Base-by-base conservation (phyloP, 2,329 filamentous ascomycete species). In the Hypocrella siamensis region DNA sequence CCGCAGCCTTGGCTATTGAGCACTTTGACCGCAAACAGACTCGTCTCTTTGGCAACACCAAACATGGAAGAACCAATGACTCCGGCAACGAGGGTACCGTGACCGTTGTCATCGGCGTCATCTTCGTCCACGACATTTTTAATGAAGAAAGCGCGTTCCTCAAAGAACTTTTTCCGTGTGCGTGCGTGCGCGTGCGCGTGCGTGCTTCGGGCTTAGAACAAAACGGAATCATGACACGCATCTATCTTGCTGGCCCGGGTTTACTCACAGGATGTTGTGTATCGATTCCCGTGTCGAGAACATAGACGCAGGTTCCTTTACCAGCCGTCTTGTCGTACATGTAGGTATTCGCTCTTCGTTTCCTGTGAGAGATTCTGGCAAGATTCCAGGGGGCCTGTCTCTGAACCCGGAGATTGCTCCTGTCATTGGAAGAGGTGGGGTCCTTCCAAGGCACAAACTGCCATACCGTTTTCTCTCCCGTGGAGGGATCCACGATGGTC, bases 21-120 rank as follows among this genome's bases (percentile, higher is more conserved):
- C 6, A 65, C 60, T 50, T 64, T 64, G 46, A 65, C 57, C 30
- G 52, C 58, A 33, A 52, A 55, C 24, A 65, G 45, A 18, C 32
- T 49, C 17, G 59, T 54, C 44, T 52, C 50, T 52, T 63, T 65
- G 41, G 60, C 58, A 2, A 65, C 58, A 37, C 62, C 61, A 34
- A 57, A 62, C 22, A 43, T 57, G 26, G 30, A 46, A 15, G 52
- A 51, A 32, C 53, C 60, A 34, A 64, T 54, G 30, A 58, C 64
- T 33, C 60, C 62, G 5, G 58, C 51, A 15, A 62, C 57, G 44
- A 64, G 60, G 10, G 60, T 65, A 37, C 61, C 61, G 47, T 65
- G 60, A 35, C 61, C 62, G 37, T 60, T 51, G 35, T 52, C 56
- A 34, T 63, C 59, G 1, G 41, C 44, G 46, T 58, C 48, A 37